Evolutionary conservation across 257 asterid species (phyloP), one percentile per base, ranked within the genome.

Genomic region (Plantago elongata): DNA sequence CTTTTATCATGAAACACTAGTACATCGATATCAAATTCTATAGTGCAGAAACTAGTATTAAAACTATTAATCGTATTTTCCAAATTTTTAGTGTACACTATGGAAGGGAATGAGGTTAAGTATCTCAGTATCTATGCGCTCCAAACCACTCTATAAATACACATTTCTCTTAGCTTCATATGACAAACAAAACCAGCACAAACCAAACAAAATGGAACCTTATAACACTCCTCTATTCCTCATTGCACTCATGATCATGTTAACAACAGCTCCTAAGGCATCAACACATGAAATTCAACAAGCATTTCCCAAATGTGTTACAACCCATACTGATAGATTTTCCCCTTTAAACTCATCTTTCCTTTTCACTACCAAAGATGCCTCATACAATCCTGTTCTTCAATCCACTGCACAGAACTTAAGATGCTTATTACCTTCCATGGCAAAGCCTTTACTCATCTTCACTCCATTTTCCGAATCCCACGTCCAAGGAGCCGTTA

Each of bases 371-470:
- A 9, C 69, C 29, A 52, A 64, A 45, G 27, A 42, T 22, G 17
- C 69, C 16, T 64, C 62, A 45, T 64, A 52, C 55, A 45, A 5
- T 14, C 9, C 61, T 13, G 29, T 64, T 16, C 62, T 54, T 10
- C 40, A 52, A 6, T 64, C 69, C 52, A 64, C 69, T 16, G 69
- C 62, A 15, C 69, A 64, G 43, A 64, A 64, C 22, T 61, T 64
- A 11, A 51, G 69, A 10, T 64, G 61, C 61, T 40, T 64, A 45
- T 40, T 43, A 43, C 45, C 69, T 38, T 64, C 61, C 55, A 64
- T 51, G 54, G 62, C 69, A 12, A 64, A 64, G 17, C 69, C 69
- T 54, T 8, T 54, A n/a, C 69, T 64, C 60, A 64, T 64, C 45
- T 64, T 64, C 62, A 64, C 62, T 29, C 69, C 69, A 15, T 37